These are phyloP conservation scores for Phylloporus sp. DNA, from an alignment of 768 basidiomycete species.

Conservation along the genomic window DNA sequence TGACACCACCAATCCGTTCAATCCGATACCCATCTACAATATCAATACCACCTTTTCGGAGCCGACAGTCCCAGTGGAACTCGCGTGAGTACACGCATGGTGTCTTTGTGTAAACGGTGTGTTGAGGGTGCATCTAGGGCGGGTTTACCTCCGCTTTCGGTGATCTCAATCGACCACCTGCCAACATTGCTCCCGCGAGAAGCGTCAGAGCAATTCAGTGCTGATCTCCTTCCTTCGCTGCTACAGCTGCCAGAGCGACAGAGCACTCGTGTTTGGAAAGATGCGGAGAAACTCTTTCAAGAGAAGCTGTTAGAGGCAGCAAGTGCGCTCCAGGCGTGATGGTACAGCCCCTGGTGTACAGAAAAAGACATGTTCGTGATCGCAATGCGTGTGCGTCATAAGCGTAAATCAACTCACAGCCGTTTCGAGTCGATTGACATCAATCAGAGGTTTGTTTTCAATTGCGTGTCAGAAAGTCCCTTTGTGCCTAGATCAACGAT, in stretches of 20 bases:
- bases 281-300: constrained; percentile 81
- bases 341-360: too few relatives aligned
- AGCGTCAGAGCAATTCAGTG: constrained; percentile 94
- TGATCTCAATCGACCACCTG: constrained; percentile 95
- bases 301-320: constrained; percentile 58
- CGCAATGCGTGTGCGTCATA: neutral
- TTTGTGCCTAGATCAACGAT: too few relatives aligned
- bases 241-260: constrained; percentile 67
- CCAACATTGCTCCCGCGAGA: constrained; percentile 94
- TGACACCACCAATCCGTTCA: constrained; percentile 98
- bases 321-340: constrained; percentile 7
- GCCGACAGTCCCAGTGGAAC: constrained; percentile 84
- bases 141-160: constrained; percentile 66
- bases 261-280: constrained; percentile 76
- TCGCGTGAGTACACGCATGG: constrained; percentile 53
- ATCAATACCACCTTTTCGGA: constrained; percentile 92
- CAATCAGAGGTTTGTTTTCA: too few relatives aligned
- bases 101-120: neutral
- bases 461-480: too few relatives aligned
- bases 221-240: constrained; percentile 81
- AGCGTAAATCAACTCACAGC: neutral
- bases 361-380: too few relatives aligned
- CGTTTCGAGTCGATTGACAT: too few relatives aligned
- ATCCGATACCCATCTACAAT: constrained; percentile 92
- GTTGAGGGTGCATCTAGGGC: constrained; percentile 36